Evolutionary conservation across 1,284 basidiomycete genomes (phyloP), one percentile per base, ranked within the genome.

Genomic region (Trametes hirsuta): DNA sequence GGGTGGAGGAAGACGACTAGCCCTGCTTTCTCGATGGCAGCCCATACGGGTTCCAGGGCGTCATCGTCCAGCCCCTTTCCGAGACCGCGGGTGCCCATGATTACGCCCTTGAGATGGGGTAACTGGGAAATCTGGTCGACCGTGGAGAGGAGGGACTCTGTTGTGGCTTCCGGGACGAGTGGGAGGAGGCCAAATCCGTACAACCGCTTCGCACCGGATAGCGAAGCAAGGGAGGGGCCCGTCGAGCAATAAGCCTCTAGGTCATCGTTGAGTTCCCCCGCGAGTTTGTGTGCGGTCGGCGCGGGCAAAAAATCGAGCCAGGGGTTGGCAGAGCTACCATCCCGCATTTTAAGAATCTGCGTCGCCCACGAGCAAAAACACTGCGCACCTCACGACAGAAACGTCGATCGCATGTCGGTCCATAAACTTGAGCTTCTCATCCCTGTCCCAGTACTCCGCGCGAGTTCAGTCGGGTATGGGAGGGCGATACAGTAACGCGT

Each of bases 131-230:
- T 85, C 67, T 90, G 86, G 37, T 83, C 72, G 46, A 94, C 81
- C 14, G 84, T 79, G 52, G 84, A 78, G 21, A 93, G 76, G 14
- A 94, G 75, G 12, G 84, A 78, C 4, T 76, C 68, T 4, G 79
- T 78, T 2, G 82, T 73, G 42, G 90, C 79, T 37, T 80, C 82
- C 0, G 89, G 85, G 11, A 93, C 91, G 36, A 95, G 84, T 4
- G 93, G 93, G 36, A 95, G 81, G 14, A 93, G 78, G n/a, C 93
- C 93, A 64, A 95, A 91, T 12, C 90, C 93, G 70, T 91, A 94
- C 1, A 94, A 75, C 14, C 90, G 83, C 61, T 83, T 85, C 48
- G 90, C 67, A 22, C 74, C 64, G 12, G 72, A 60, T 11, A 68
- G 62, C 39, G 62, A 53, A 11, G 74, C 66, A 3, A 84, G 64